Conservation (phyloP, 495 filamentous ascomycete species). For the Xylaria venustula region DNA sequence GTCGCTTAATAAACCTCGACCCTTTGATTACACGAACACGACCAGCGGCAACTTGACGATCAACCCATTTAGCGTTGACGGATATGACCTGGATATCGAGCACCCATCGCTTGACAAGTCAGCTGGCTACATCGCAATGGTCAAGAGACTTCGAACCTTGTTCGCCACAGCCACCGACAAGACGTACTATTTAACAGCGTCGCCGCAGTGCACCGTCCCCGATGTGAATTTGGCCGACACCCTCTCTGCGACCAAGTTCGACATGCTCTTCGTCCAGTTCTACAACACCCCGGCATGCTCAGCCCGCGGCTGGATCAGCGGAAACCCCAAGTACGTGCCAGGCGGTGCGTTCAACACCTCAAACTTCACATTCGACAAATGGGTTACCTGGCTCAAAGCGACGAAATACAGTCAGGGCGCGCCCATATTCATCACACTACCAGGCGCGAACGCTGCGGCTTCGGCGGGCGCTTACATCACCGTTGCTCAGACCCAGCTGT, state of each 20-base stretch:
- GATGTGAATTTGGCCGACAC: constrained; percentile 50
- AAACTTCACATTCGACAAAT: constrained; percentile 40
- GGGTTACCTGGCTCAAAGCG: constrained; percentile 27
- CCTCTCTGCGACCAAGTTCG: constrained; percentile 52
- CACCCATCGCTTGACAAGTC: constrained; percentile 31
- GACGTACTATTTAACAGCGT: constrained; percentile 38
- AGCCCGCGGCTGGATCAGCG: constrained; percentile 43
- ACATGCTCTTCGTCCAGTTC: constrained; percentile 68
- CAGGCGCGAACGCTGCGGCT: constrained; percentile 27
- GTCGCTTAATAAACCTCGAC: constrained; percentile 30
- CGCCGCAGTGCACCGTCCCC: constrained; percentile 59
- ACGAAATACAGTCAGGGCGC: constrained; percentile 37
- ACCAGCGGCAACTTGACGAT: constrained; percentile 33
- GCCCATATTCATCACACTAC: constrained; percentile 44
- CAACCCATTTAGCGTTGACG: constrained; percentile 44
- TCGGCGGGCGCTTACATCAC: constrained; percentile 39
- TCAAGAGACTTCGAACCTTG: constrained; percentile 25
- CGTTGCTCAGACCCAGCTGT: constrained; percentile 43
- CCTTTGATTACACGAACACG: constrained; percentile 39
- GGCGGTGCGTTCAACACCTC: constrained; percentile 17
- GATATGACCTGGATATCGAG: constrained; percentile 62
- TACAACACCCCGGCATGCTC: constrained; percentile 63
- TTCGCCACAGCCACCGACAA: constrained; percentile 14
- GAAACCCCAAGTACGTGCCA: constrained; percentile 30
- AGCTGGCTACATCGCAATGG: constrained; percentile 35